Base-by-base conservation (phyloP, 352 stramenopile species). In the Pythium monospermum region DNA sequence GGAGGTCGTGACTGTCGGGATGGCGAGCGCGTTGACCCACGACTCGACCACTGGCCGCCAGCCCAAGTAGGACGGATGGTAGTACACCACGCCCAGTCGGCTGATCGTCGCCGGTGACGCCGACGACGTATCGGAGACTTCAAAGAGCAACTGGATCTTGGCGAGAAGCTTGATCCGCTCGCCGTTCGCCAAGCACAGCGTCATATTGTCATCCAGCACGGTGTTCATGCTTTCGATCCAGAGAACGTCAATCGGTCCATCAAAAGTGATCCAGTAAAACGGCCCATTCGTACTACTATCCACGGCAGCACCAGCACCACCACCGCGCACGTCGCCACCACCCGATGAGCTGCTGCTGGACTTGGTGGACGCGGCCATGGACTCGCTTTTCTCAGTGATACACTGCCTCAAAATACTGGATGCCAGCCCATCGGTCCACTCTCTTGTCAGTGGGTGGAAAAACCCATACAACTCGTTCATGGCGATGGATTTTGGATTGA, bases 21-120 rank as follows among this genome's bases (percentile, higher is more conserved):
- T 42, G 4, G 42, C 36, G 8, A 88, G 62, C 19, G 56, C 65
- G 3, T 82, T 68, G 11, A 85, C 46, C 78, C 78, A 89, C 0
- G 75, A 70, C 11, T 85, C 68, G 0, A 91, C 74, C 31, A 73
- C 73, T 22, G 82, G 66, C 8, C 64, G 62, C 81, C 83, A 93
- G 1, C 76, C 78, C 2, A 94, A 61, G 27, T 80, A 73, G 6
- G 56, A 61, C 0, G 61, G 60, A 26, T 83, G 70, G 49, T 97
- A 95, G 59, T 97, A 97, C 7, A 98, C 73, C 22, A 98, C 85
- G 30, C 91, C 91, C 11, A 96, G 77, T 2, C 89, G 81, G 38
- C 83, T 96, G 8, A 98, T 89, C 15, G 91, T 98, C 10, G 92
- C 92, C 3, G 92, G 92, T 1, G 87, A 97, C 4, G 92, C 92